Base-by-base conservation (phyloP, 1,284 basidiomycete species). In the Termitomyces sp. region DNA sequence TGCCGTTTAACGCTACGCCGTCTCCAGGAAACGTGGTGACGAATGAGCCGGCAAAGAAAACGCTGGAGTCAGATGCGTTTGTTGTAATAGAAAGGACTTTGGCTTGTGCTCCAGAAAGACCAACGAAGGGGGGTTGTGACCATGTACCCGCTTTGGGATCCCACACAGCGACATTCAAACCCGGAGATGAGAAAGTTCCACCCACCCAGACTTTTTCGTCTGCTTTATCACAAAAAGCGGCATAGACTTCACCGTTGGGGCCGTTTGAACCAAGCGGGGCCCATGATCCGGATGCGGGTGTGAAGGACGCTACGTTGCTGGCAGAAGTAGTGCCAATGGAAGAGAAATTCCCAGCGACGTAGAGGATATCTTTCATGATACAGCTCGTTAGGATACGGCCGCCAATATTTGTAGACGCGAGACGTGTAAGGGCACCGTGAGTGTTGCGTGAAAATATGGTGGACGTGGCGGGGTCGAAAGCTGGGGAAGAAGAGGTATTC, bases 1-100 rank as follows among this genome's bases (percentile, higher is more conserved):
- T 82, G 54, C 75, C 76, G 65, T 85, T 88, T 52, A 81, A 64
- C 51, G 73, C 56, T 19, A 73, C 74, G 47, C 73, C 72, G 67
- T 82, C 83, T 55, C 84, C 85, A 50, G 73, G 69, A 69, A 88
- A 92, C 1, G 82, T 74, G 3, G 90, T 87, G 54, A 88, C 66
- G 75, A 98, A 98, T 17, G 87, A 86, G 43, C 96, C 96, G 1
- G 89, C 81, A 65, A 98, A 94, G 66, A 94, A 88, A 50, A 98
- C 73, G 59, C 86, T 90, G 19, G 78, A 76, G 51, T 80, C 78
- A 51, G 92, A 86, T 34, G 82, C 73, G 61, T 91, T 92, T 39
- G 86, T 73, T 36, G 83, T 79, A 65, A 98, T 97, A 46, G 88
- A 86, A 28, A 79, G 72, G 53, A 98, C 92, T 60, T 82, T 77